A percentile compares a stretch with the other conserved stretches of the same genome.
Evolutionary conservation across 2,329 filamentous ascomycete species (phyloP).

Genomic region (Fusarium nanum): DNA sequence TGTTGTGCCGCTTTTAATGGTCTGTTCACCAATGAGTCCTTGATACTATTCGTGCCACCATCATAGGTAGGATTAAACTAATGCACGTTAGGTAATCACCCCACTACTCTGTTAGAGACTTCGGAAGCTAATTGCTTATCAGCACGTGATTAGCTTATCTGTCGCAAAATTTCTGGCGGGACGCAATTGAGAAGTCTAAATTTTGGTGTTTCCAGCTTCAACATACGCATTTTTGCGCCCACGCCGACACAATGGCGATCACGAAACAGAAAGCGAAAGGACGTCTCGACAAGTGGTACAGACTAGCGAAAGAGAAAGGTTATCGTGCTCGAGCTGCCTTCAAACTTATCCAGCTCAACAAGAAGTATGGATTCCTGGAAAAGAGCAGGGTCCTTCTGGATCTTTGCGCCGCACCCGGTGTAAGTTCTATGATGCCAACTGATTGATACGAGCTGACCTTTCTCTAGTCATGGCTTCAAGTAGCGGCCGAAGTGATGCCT

Average conservation of each 20-base stretch:
- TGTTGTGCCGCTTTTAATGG: constrained; percentile 31
- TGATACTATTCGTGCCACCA: constrained; percentile 29
- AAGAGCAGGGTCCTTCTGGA: constrained; percentile 96
- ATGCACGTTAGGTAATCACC: constrained; percentile 37
- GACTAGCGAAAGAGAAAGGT: constrained; percentile 97
- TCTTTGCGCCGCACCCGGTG: constrained; percentile 95
- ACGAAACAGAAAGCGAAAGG: constrained; percentile 98
- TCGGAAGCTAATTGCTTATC: constrained; percentile 40
- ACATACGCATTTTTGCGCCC: background rate
- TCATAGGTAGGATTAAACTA: constrained; percentile 20
- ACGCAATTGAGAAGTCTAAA: constrained; percentile 18
- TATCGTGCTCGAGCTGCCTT: constrained; percentile 96
- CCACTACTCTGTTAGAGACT: background rate
- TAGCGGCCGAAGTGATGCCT: constrained; percentile 95
- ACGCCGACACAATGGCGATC: constrained; percentile 77
- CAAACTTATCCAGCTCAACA: constrained; percentile 98
- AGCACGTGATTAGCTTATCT: constrained; percentile 51
- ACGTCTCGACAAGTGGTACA: constrained; percentile 99
- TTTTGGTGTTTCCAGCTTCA: background rate
- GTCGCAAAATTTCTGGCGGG: constrained; percentile 52
- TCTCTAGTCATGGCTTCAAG: constrained; percentile 89
- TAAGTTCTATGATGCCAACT: constrained; percentile 55
- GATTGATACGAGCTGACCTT: constrained; percentile 42
- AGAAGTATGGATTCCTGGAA: constrained; percentile 98
- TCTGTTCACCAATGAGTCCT: constrained; percentile 26